A percentile compares a stretch with the other conserved stretches of the same genome.
phyloP scores from a whole-genome alignment of 2,329 filamentous ascomycete genomes.

The Metarhizium brunneum region DNA sequence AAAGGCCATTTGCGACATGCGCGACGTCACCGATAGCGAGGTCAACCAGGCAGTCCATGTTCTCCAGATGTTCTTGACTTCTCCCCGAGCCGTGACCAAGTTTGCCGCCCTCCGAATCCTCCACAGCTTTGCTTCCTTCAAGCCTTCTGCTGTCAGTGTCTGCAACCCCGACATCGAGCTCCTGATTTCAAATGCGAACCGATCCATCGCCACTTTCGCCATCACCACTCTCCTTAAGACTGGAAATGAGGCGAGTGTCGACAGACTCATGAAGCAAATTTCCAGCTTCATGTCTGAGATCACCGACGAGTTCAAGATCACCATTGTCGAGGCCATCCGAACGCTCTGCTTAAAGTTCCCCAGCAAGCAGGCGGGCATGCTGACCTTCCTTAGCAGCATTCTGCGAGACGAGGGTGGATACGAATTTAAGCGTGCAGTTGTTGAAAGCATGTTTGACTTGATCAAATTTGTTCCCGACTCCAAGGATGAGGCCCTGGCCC shows the following conservation, averaged over 20 bases:
- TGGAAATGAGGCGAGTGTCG: slow-evolving; percentile 93
- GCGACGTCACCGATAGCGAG: slow-evolving; percentile 85
- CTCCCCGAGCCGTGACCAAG: slow-evolving; percentile 90
- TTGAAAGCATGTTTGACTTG: slow-evolving; percentile 98
- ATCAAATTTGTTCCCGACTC: slow-evolving; percentile 97
- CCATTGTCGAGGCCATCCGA: slow-evolving; percentile 96
- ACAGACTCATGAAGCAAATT: slow-evolving; percentile 97
- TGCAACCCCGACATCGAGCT: slow-evolving; percentile 98
- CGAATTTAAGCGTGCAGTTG: slow-evolving; percentile 94
- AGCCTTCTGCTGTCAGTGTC: slow-evolving; percentile 80
- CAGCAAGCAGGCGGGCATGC: slow-evolving; percentile 95
- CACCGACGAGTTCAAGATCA: slow-evolving; percentile 99
- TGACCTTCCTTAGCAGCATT: slow-evolving; percentile 94
- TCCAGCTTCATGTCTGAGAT: slow-evolving; percentile 98
- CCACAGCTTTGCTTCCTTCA: slow-evolving; percentile 94
- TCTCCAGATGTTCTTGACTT: slow-evolving; percentile 92
- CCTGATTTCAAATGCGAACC: slow-evolving; percentile 92
- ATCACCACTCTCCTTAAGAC: slow-evolving; percentile 98
- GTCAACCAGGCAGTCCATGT: slow-evolving; percentile 89
- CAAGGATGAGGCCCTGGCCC: slow-evolving; percentile 73
- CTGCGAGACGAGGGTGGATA: slow-evolving; percentile 94
- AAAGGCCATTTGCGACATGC: slow-evolving; percentile 93
- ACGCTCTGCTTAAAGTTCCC: slow-evolving; percentile 97
- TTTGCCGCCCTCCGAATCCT: slow-evolving; percentile 95
- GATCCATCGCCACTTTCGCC: slow-evolving; percentile 95